phyloP scores from a whole-genome alignment of 371 early-diverging fungal genomes.

The Mycotypha africana region DNA sequence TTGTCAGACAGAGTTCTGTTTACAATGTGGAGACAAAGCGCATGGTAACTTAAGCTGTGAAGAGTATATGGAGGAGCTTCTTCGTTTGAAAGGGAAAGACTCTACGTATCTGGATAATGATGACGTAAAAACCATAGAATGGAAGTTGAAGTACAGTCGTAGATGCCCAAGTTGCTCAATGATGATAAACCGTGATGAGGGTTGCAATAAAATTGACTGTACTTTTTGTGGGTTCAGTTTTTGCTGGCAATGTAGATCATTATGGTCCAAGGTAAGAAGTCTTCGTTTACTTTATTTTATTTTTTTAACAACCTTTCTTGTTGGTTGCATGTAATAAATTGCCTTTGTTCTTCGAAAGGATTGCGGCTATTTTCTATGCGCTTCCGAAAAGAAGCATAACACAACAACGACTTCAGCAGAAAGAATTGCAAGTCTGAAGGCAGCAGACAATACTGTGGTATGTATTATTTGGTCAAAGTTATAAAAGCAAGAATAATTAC shows the following conservation, averaged over 20 bases:
- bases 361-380: constrained; percentile 25
- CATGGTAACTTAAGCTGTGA: constrained; percentile 48
- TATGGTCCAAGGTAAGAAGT: constrained; percentile 30
- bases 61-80: constrained; percentile 35
- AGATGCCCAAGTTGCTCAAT: constrained; percentile 62
- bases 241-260: constrained; percentile 50
- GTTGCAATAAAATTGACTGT: constrained; percentile 71
- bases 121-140: constrained; percentile 34
- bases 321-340: too few species aligned
- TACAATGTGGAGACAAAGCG: constrained; percentile 53
- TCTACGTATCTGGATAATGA: constrained; percentile 11
- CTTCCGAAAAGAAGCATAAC: neutral
- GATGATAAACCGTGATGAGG: constrained; percentile 66
- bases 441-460: neutral
- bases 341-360: constrained; percentile 4
- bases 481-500: too few species aligned
- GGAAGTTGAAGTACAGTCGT: constrained; percentile 47
- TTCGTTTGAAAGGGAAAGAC: constrained; percentile 7
- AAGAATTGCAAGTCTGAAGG: neutral
- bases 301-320: neutral
- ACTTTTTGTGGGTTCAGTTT: constrained; percentile 61
- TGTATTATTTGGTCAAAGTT: too few species aligned
- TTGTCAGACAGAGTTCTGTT: constrained; percentile 43
- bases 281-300: too few species aligned
- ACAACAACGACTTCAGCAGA: neutral